Conservation (phyloP, 2,329 filamentous ascomycete genomes). For the Colletotrichum abscissum region DNA sequence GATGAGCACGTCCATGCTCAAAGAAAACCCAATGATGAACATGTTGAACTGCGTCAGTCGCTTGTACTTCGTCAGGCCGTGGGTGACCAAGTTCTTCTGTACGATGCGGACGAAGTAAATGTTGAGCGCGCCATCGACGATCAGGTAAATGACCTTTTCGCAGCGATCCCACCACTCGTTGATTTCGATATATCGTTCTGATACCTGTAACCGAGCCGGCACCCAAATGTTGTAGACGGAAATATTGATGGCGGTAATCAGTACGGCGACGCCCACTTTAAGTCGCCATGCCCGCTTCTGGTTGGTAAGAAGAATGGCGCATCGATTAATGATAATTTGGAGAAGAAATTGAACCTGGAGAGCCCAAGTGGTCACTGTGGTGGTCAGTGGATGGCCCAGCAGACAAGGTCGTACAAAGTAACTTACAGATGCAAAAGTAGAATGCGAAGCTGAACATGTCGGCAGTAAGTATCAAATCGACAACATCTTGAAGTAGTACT, state of each 20-base stretch:
- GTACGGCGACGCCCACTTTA: conserved; percentile 55
- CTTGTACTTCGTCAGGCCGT: conserved; percentile 57
- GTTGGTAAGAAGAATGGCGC: conserved; percentile 57
- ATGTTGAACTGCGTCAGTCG: conserved; percentile 57
- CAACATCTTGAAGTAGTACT: neutral
- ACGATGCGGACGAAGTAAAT: conserved; percentile 56
- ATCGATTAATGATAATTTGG: conserved; percentile 66
- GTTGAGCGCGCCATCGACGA: conserved; percentile 61
- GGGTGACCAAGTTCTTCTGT: conserved; percentile 32
- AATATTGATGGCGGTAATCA: conserved; percentile 63
- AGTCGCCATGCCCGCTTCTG: conserved; percentile 48
- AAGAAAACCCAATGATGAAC: conserved; percentile 55
- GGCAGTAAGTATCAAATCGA: neutral
- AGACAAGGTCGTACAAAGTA: neutral
- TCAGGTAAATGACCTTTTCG: conserved; percentile 62
- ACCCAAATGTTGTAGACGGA: conserved; percentile 67
- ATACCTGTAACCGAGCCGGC: conserved; percentile 59
- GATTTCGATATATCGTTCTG: conserved; percentile 51
- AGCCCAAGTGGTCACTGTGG: conserved; percentile 49
- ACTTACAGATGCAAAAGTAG: conserved; percentile 35
- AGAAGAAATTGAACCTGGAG: conserved; percentile 60
- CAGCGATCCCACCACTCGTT: conserved; percentile 64
- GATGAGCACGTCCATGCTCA: conserved; percentile 55
- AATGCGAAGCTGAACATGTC: conserved; percentile 25
- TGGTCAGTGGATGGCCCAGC: neutral